phyloP scores from a whole-genome alignment of 257 asterid genomes.

The Solanum bukasovii region DNA sequence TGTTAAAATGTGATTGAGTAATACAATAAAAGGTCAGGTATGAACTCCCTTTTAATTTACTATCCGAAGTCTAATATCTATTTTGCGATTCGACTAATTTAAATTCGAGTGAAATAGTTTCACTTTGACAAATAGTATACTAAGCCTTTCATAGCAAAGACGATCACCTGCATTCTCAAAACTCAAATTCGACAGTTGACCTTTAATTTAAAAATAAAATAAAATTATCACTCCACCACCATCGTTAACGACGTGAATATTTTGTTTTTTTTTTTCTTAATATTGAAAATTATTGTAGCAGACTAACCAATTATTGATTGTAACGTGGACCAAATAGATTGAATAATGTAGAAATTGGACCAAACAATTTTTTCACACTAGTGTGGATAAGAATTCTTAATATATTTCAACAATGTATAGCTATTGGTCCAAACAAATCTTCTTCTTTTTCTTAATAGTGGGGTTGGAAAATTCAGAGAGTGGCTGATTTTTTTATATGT shows the following conservation, averaged over 20 bases:
- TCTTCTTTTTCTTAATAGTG: background rate
- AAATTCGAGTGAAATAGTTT: background rate
- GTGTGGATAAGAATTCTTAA: background rate
- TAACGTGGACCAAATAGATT: background rate
- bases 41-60: background rate
- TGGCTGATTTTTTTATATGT: background rate
- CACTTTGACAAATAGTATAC: background rate
- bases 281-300: background rate
- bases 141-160: background rate
- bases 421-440: background rate
- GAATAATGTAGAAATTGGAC: background rate
- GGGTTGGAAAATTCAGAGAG: background rate
- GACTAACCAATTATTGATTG: background rate
- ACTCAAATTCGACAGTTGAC: accelerated
- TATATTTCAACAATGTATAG: background rate
- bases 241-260: background rate
- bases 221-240: background rate
- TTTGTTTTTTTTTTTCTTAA: background rate
- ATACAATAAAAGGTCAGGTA: background rate
- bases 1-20: background rate
- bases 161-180: background rate
- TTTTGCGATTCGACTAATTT: accelerated
- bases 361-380: background rate
- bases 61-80: background rate
- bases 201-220: background rate